Evolutionary conservation across 1,284 basidiomycete species (phyloP).

Genomic region (Cryptococcus sp.): DNA sequence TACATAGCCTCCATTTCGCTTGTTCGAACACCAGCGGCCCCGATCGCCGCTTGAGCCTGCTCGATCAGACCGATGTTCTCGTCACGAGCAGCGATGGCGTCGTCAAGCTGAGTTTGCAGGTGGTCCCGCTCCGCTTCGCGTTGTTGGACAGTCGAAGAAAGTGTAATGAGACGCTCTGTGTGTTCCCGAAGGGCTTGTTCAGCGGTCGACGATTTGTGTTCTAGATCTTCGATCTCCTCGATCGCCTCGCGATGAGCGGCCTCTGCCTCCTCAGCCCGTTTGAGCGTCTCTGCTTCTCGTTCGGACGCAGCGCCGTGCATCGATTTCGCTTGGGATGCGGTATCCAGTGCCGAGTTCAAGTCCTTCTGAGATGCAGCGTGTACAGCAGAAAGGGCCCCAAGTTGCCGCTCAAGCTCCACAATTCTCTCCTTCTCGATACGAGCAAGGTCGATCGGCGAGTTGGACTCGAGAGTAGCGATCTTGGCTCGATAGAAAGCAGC

Average conservation of each 20-base stretch:
- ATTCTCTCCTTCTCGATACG: slow-evolving; percentile 81
- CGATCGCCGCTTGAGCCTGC: slow-evolving; percentile 76
- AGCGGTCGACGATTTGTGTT: slow-evolving; percentile 64
- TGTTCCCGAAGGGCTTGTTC: slow-evolving; percentile 78
- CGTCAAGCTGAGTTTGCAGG: slow-evolving; percentile 69
- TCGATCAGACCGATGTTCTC: slow-evolving; percentile 84
- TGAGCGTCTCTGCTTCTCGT: slow-evolving; percentile 74
- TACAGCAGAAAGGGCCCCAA: slow-evolving; percentile 68
- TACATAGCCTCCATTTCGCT: slow-evolving; percentile 76
- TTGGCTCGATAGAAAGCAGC: slow-evolving; percentile 96
- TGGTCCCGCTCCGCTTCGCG: slow-evolving; percentile 75
- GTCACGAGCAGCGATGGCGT: slow-evolving; percentile 67
- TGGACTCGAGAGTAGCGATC: slow-evolving; percentile 77
- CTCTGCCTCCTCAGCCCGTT: slow-evolving; percentile 80
- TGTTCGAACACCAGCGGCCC: slow-evolving; percentile 67
- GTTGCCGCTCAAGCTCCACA: slow-evolving; percentile 74
- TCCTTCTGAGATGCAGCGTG: slow-evolving; percentile 62
- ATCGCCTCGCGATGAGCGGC: slow-evolving; percentile 71
- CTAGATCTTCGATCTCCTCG: slow-evolving; percentile 72
- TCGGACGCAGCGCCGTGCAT: slow-evolving; percentile 79
- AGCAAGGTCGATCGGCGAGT: slow-evolving; percentile 65
- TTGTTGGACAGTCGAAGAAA: slow-evolving; percentile 75
- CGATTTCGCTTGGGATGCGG: slow-evolving; percentile 68
- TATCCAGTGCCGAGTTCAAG: slow-evolving; percentile 72
- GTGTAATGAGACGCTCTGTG: slow-evolving; percentile 70